Percentiles rank a stretch among this genome's conserved stretches.
phyloP scores from a whole-genome alignment of 2,329 filamentous ascomycete genomes.

The Emergomyces orientalis region DNA sequence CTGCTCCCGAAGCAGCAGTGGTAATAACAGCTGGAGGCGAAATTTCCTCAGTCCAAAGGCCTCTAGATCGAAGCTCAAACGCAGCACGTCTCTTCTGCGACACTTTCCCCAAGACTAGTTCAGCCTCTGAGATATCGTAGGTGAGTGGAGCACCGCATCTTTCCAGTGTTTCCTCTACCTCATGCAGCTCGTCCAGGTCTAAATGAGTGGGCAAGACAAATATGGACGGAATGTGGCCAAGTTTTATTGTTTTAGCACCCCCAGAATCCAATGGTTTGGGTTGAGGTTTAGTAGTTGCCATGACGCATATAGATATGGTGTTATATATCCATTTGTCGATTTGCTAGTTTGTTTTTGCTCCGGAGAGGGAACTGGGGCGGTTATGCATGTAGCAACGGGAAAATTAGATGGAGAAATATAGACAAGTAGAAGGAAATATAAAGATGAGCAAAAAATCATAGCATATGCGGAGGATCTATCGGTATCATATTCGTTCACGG shows the following conservation, averaged over 20 bases:
- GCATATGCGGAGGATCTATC: background rate
- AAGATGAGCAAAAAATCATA: background rate
- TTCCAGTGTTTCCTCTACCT: slow-evolving; percentile 55
- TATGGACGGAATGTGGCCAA: slow-evolving; percentile 47
- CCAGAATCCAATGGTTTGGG: background rate
- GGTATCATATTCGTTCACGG: background rate
- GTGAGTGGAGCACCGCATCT: slow-evolving; percentile 51
- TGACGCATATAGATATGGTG: background rate
- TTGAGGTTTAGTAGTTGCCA: background rate
- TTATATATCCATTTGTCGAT: background rate
- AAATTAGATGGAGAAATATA: background rate
- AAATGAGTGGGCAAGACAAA: slow-evolving; percentile 67
- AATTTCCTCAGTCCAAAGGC: slow-evolving; percentile 43
- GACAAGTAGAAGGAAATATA: background rate
- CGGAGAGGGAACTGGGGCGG: background rate
- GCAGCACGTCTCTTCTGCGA: slow-evolving; percentile 59
- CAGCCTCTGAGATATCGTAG: slow-evolving; percentile 61
- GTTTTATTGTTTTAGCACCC: slow-evolving; percentile 9
- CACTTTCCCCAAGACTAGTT: slow-evolving; percentile 65
- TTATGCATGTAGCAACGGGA: background rate
- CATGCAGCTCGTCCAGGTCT: slow-evolving; percentile 50
- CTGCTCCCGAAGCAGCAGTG: slow-evolving; percentile 7
- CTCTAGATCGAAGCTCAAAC: slow-evolving; percentile 65
- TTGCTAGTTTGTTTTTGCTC: background rate
- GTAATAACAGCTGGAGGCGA: background rate